phyloP scores from a whole-genome alignment of 768 basidiomycete genomes.

The Mycena crocata region DNA sequence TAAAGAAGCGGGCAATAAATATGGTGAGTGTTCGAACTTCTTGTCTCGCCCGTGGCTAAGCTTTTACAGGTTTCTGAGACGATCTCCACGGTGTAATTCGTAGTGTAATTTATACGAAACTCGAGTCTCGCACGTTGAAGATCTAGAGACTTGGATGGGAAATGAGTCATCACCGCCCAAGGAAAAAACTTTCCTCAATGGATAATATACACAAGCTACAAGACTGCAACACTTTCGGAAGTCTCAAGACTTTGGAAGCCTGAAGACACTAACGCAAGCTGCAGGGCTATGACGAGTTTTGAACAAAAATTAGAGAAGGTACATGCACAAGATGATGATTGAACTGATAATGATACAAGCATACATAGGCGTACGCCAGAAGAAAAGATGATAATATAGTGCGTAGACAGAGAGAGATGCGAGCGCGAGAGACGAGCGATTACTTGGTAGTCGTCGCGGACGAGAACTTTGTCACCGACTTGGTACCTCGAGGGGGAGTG shows the following conservation, averaged over 20 bases:
- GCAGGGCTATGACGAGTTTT: no score
- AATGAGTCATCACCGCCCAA: no score
- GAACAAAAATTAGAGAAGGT: no score
- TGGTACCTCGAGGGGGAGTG: constrained; percentile 21
- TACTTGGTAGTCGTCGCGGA: constrained; percentile 54
- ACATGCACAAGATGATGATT: constrained; percentile 30
- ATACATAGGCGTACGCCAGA: constrained; percentile 21
- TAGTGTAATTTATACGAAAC: no score
- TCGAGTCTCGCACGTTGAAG: background rate
- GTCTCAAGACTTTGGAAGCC: no score
- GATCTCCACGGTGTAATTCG: no score
- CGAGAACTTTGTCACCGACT: constrained; percentile 58
- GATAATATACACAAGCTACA: no score
- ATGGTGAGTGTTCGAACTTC: constrained; percentile 62
- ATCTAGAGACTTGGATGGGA: background rate
- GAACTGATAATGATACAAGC: constrained; percentile 29
- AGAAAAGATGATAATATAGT: constrained; percentile 27
- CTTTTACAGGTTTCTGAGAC: constrained; percentile 47
- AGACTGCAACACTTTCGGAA: no score
- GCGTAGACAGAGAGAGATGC: constrained; percentile 13
- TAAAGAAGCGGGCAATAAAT: constrained; percentile 93
- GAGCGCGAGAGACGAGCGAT: background rate
- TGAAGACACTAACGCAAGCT: no score
- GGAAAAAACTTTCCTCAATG: no score
- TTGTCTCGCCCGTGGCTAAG: background rate